Evolutionary conservation across 768 basidiomycete genomes (phyloP), one percentile per base, ranked within the genome.

Genomic region (Lactarius vividus): DNA sequence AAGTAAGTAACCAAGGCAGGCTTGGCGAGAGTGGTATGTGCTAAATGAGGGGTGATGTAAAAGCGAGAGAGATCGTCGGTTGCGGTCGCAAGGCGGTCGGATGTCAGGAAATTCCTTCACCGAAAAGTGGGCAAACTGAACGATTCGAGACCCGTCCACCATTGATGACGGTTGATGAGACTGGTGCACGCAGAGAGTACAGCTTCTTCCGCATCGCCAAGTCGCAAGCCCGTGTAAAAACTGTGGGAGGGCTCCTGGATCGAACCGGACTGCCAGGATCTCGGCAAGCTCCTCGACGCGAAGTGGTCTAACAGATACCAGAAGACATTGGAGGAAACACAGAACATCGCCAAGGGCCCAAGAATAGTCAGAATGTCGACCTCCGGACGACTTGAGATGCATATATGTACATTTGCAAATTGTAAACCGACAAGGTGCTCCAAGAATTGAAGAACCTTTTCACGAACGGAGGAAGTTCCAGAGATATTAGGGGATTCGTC

Each of bases 281-380:
- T 64, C 63, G 0, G 49, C 46, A 20, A 64, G 63, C n/a, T n/a
- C n/a, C n/a, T n/a, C n/a, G n/a, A n/a, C n/a, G n/a, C n/a, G n/a
- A n/a, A n/a, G n/a, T n/a, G 63, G 63, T 7, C 63, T 35, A 15
- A 39, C 46, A 18, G 63, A 57, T 13, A 39, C 56, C 9, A 39
- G 9, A 3, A 64, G 46, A 40, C 63, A 64, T 15, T 64, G 63
- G 23, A 63, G 52, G 20, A 63, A 33, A 64, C 6, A 40, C 29
- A 37, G 11, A 29, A 42, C 15, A 29, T 0, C 4, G 37, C 57
- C 49, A 64, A 15, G 2, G 49, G 49, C 1, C 31, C 16, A 0
- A 64, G 57, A 57, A 31, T 6, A 9, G 29, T 1, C 1, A 13
- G n/a, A 18, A 64, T 59, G 57, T 64, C 63, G 7, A 4, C 9